phyloP scores from a whole-genome alignment of 179 eudicot genomes.

The Vitellaria paradoxa region DNA sequence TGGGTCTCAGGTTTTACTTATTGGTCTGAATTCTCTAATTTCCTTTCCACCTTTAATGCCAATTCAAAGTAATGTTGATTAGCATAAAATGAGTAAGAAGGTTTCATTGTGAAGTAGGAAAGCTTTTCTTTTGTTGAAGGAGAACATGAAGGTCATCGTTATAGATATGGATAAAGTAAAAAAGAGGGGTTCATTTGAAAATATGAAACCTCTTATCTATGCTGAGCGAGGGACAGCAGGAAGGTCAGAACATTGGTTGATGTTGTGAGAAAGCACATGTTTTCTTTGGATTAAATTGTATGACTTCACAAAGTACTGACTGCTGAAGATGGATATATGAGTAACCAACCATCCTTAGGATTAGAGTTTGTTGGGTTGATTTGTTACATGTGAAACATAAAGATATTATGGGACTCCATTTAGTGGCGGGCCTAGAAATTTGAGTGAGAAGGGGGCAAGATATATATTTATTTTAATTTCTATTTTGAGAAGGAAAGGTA shows the following conservation, averaged over 20 bases:
- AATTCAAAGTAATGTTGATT: neutral
- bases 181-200: no score
- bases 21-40: conserved; percentile 1
- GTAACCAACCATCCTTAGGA: neutral
- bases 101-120: neutral
- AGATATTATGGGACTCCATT: neutral
- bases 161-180: no score
- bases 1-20: neutral
- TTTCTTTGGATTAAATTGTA: neutral
- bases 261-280: neutral
- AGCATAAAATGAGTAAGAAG: no score
- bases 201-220: no score
- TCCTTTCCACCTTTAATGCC: conserved; percentile 1
- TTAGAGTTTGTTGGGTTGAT: neutral
- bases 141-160: neutral
- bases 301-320: neutral
- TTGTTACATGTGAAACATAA: neutral
- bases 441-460: no score
- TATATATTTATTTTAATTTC: no score
- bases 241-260: neutral
- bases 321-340: neutral
- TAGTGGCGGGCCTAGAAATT: neutral
- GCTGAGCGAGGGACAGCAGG: no score
- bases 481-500: no score
- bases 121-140: neutral